Evolutionary conservation across 2,329 filamentous ascomycete species (phyloP), one percentile per base, ranked within the genome.

Genomic region (Juglanconis oblonga): DNA sequence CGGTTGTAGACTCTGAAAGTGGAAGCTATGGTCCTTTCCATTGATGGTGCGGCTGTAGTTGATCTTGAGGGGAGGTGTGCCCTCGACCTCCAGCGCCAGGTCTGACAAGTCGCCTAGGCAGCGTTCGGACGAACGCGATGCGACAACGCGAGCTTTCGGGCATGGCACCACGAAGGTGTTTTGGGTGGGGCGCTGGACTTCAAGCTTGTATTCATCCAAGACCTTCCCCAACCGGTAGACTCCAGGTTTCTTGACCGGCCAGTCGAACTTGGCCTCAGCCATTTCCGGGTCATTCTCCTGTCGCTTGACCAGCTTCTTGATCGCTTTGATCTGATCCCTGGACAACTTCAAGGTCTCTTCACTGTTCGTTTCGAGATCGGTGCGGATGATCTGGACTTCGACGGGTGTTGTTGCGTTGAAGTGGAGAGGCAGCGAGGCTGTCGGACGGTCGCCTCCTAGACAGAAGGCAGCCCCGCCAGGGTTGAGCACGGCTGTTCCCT

Each of bases 371-470:
- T 94, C 89, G 38, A 97, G 82, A 71, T 98, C 94, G 66, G 91
- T 85, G 48, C 94, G 91, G 48, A 93, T 73, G n/a, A 99, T 78
- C 72, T 99, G 93, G 63, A 99, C 92, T 60, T 91, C 84, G 65
- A 92, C 88, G 1, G 95, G 96, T 38, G 89, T 86, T 5, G 94
- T 98, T 64, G 96, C 91, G 73, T 99, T 99, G 77, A 99, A 93
- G 70, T 87, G 89, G 50, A 99, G 90, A 1, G 94, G 95, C 35
- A 99, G 78, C 55, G 83, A 80, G 44, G 87, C 83, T 8, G 82
- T 78, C 35, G 82, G 80, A 61, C 82, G 85, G 29, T 83, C 78
- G 48, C 80, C 78, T 59, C 88, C 88, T 52, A 99, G 77, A 74
- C 95, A 99, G 73, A 95, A 95, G 0, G 92, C 84, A n/a, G 82